Conservation (phyloP, 768 basidiomycete genomes). For the Lyophyllum shimeji region DNA sequence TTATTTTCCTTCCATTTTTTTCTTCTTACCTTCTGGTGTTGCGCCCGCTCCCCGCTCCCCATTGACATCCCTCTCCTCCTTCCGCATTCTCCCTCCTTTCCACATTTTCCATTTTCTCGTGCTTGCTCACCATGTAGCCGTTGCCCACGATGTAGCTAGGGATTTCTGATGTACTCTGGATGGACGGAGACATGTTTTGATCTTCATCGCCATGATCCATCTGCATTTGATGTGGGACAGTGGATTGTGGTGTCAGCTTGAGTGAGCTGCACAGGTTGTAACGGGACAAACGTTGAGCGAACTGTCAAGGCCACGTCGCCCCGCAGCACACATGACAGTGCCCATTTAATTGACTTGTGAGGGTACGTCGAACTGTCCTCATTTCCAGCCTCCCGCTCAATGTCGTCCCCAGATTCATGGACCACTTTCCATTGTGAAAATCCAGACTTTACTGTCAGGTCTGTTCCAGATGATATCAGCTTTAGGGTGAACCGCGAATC, state of each 20-base stretch:
- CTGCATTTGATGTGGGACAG: slow-evolving; percentile 22
- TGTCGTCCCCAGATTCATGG: slow-evolving; percentile 26
- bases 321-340: not conserved
- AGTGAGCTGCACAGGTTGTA: slow-evolving; percentile 11
- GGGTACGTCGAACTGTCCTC: not conserved
- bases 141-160: slow-evolving; percentile 26
- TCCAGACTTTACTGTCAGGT: slow-evolving; percentile 57
- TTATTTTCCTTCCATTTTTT: slow-evolving; percentile 31
- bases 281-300: too few relatives aligned
- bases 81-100: slow-evolving; percentile 3
- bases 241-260: slow-evolving; percentile 7
- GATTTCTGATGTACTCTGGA: slow-evolving; percentile 35
- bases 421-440: slow-evolving; percentile 42
- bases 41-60: slow-evolving; percentile 29
- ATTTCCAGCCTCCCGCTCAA: not conserved
- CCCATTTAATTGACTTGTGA: not conserved
- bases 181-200: slow-evolving; percentile 29
- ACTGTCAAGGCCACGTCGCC: slow-evolving; percentile 1
- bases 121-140: slow-evolving; percentile 20
- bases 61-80: slow-evolving; percentile 25
- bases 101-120: slow-evolving; percentile 15
- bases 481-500: slow-evolving; percentile 51
- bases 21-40: slow-evolving; percentile 29
- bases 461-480: slow-evolving; percentile 46
- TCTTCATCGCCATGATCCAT: slow-evolving; percentile 26